Percentiles rank a stretch among this genome's conserved stretches.
phyloP scores from a whole-genome alignment of 2,329 filamentous ascomycete species.

The Eutypella sp. region DNA sequence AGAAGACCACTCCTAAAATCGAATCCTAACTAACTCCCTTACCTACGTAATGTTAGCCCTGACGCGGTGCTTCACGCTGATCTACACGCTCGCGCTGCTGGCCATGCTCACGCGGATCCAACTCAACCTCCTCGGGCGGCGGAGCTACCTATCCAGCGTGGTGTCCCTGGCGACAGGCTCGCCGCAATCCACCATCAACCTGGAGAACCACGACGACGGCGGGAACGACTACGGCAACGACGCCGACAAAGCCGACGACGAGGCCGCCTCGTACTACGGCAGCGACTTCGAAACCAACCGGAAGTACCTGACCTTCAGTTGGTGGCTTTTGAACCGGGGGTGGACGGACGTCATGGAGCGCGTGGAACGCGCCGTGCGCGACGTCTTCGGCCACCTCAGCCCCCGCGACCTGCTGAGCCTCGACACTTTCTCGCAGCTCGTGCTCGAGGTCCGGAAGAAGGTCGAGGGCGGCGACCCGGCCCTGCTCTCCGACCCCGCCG shows the following conservation, averaged over 20 bases:
- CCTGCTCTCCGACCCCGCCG: neutral
- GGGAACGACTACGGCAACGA: slow-evolving; percentile 81
- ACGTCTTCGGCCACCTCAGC: slow-evolving; percentile 84
- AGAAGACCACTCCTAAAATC: neutral
- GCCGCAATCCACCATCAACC: slow-evolving; percentile 70
- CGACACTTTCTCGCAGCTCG: slow-evolving; percentile 72
- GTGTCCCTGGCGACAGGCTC: slow-evolving; percentile 80
- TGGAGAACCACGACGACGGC: slow-evolving; percentile 93
- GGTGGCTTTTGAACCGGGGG: slow-evolving; percentile 92
- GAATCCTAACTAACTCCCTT: neutral
- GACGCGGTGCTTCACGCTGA: slow-evolving; percentile 81
- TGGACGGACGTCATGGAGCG: slow-evolving; percentile 78
- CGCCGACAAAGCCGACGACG: too few relatives aligned
- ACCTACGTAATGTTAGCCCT: slow-evolving; percentile 71
- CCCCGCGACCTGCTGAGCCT: slow-evolving; percentile 84
- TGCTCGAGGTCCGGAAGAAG: slow-evolving; percentile 75
- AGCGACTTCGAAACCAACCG: slow-evolving; percentile 96
- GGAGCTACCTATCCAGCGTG: slow-evolving; percentile 94
- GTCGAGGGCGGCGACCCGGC: slow-evolving; percentile 62
- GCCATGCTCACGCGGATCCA: slow-evolving; percentile 92
- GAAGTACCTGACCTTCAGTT: slow-evolving; percentile 92
- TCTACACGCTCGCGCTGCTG: slow-evolving; percentile 86
- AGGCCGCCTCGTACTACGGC: slow-evolving; percentile 58
- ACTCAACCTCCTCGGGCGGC: slow-evolving; percentile 89
- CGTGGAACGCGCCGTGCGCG: slow-evolving; percentile 79